Percentiles rank a stretch among this genome's conserved stretches.
These are phyloP conservation scores for Tetracentron sinense DNA, from an alignment of 164 flowering plant genomes.

Conservation along the genomic window DNA sequence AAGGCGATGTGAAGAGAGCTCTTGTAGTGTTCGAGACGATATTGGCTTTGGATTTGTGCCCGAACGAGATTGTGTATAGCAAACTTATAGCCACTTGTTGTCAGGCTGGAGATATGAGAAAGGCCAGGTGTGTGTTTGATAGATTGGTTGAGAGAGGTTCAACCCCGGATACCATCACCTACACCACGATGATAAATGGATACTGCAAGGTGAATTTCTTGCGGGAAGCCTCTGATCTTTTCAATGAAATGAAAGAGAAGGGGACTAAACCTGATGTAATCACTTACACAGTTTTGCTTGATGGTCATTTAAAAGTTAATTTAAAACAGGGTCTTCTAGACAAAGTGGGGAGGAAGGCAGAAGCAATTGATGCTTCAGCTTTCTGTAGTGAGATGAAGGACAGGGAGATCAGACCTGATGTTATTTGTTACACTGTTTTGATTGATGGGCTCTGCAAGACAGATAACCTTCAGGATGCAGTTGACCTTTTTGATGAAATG, in stretches of 20 bases:
- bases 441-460: conserved; percentile 50
- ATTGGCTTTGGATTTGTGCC: conserved; percentile 26
- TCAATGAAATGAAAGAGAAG: conserved; percentile 55
- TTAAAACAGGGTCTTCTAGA: conserved; percentile 4
- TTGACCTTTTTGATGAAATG: conserved; percentile 51
- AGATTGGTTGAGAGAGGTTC: conserved; percentile 32
- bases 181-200: conserved; percentile 66
- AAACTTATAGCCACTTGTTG: conserved; percentile 54
- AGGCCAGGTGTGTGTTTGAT: conserved; percentile 45
- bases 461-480: conserved; percentile 45
- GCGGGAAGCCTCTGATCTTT: conserved; percentile 46
- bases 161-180: conserved; percentile 48
- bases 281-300: conserved; percentile 65
- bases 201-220: conserved; percentile 49
- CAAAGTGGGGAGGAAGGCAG: conserved; percentile 7
- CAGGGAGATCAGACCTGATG: conserved; percentile 45
- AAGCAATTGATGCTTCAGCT: conserved; percentile 16
- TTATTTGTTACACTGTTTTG: conserved; percentile 59
- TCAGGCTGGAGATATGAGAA: conserved; percentile 41
- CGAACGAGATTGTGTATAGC: conserved; percentile 30
- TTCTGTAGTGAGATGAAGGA: conserved; percentile 44
- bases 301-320: conserved; percentile 31
- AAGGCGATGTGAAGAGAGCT: conserved; percentile 40
- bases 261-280: conserved; percentile 65
- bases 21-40: conserved; percentile 31